Evolutionary conservation across 805 yeast genomes (phyloP), one percentile per base, ranked within the genome.

Genomic region (Cephaloascus fragrans): DNA sequence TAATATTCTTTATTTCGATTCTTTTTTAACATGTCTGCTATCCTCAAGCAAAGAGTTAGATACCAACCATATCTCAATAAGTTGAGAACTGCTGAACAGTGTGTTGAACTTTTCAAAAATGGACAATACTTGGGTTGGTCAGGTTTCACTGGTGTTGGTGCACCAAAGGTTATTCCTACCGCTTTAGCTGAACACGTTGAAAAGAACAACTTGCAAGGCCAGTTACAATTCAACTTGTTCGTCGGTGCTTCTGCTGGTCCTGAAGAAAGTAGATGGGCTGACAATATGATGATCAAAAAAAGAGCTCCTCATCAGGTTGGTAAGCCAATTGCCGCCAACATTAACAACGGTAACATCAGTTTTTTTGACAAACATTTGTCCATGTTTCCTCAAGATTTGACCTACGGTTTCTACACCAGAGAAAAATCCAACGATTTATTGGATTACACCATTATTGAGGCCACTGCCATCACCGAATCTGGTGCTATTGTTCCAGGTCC

Each of bases 221-320:
- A 90, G 58, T 61, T 89, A 39, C 84, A 78, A 32, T 93, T 93
- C 75, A 83, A 89, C 58, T 71, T 93, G 55, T 89, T 89, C 59
- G 96, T 93, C 41, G 97, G 98, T 45, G 98, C 98, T 19, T 84
- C 95, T 46, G 95, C 97, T 20, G 97, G 97, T 46, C 94, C 95
- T 26, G 96, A 89, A 59, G 98, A 93, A 66, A 76, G 86, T 36
- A 76, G 89, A 58, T 93, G 97, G 97, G 98, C 98, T 15, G 74
- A 74, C 18, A 75, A 84, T 52, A 69, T 75, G 48, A 90, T 93
- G 98, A 81, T 93, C 48, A 62, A 75, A 47, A 78, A 83, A 56
- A 81, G 98, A 65, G 82, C 97, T 19, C 98, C 98, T 19, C 97
- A 93, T 67, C 98, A 93, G 68, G 98, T 93, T 42, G 97, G 97